Conservation (phyloP, 1,139 yeast species). For the Blastobotrys elegans region DNA sequence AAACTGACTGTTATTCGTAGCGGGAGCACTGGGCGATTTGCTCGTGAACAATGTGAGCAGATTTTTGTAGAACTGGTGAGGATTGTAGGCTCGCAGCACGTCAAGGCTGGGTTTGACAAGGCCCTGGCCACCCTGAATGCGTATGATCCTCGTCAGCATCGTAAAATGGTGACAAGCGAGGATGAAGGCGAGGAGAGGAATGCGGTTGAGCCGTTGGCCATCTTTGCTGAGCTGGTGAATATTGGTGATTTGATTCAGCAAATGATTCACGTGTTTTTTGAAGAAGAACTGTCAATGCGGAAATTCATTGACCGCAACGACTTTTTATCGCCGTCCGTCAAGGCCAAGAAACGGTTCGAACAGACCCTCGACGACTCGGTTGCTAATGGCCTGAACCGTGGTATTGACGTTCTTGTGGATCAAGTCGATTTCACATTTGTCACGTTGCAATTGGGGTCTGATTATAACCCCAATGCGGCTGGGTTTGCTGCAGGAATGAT, state of each 20-base stretch:
- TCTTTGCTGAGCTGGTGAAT: conserved; percentile 85
- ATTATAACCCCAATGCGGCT: conserved; percentile 40
- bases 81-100: conserved; percentile 64
- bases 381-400: conserved; percentile 87
- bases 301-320: conserved; percentile 68
- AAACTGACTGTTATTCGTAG: conserved; percentile 30
- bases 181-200: conserved; percentile 23
- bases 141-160: conserved; percentile 60
- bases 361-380: conserved; percentile 78
- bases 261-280: conserved; percentile 86
- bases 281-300: conserved; percentile 67
- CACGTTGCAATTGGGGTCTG: conserved; percentile 50
- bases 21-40: conserved; percentile 32
- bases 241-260: conserved; percentile 90
- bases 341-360: conserved; percentile 76
- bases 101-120: conserved; percentile 74
- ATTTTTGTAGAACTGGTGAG: conserved; percentile 64
- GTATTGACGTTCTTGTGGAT: conserved; percentile 79
- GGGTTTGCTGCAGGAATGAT: conserved; percentile 4
- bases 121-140: conserved; percentile 66
- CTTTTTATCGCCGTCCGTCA: conserved; percentile 72
- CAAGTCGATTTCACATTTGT: conserved; percentile 58
- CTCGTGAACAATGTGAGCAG: conserved; percentile 42
- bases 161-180: conserved; percentile 27
- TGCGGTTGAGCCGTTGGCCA: conserved; percentile 71